phyloP scores from a whole-genome alignment of 768 basidiomycete genomes.

The Boletus sensibilis region DNA sequence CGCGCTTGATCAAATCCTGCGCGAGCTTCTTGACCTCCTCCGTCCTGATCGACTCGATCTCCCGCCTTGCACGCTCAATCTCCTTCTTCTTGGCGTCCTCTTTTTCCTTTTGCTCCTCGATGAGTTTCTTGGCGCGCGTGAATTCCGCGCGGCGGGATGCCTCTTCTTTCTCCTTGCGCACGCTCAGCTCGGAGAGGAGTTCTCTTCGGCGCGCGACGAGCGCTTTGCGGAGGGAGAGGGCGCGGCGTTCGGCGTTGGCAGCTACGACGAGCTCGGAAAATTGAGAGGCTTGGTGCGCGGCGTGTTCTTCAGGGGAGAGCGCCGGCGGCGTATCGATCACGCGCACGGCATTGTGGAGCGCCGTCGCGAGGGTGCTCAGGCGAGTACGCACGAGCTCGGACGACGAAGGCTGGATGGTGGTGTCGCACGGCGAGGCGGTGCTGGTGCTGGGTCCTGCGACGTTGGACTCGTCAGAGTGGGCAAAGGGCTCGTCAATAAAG shows the following conservation, averaged over 20 bases:
- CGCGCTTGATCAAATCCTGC: conserved; percentile 76
- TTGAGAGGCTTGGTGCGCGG: conserved; percentile 44
- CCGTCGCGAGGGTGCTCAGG: conserved; percentile 70
- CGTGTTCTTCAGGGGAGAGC: conserved; percentile 45
- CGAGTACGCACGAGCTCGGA: conserved; percentile 75
- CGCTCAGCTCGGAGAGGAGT: conserved; percentile 77
- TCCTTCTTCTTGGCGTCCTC: conserved; percentile 66
- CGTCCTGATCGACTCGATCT: conserved; percentile 55
- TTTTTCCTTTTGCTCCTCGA: conserved; percentile 56
- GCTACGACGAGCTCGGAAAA: conserved; percentile 60
- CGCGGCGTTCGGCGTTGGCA: conserved; percentile 73
- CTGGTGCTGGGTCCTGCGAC: conserved; percentile 19
- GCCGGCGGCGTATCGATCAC: conserved; percentile 47
- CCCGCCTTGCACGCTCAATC: conserved; percentile 72
- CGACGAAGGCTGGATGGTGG: conserved; percentile 67
- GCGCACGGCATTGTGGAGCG: conserved; percentile 69
- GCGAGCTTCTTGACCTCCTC: conserved; percentile 89
- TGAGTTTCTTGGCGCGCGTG: conserved; percentile 63
- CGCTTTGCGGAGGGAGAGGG: conserved; percentile 71
- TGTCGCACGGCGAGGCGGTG: conserved; percentile 31
- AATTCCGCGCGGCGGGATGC: conserved; percentile 73
- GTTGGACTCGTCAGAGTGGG: conserved; percentile 37
- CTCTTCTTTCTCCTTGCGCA: conserved; percentile 88
- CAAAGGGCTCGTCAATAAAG: conserved; percentile 79
- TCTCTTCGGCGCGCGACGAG: conserved; percentile 85